Evolutionary conservation across 257 asterid species (phyloP), one percentile per base, ranked within the genome.

Genomic region (Solanum sitiens): DNA sequence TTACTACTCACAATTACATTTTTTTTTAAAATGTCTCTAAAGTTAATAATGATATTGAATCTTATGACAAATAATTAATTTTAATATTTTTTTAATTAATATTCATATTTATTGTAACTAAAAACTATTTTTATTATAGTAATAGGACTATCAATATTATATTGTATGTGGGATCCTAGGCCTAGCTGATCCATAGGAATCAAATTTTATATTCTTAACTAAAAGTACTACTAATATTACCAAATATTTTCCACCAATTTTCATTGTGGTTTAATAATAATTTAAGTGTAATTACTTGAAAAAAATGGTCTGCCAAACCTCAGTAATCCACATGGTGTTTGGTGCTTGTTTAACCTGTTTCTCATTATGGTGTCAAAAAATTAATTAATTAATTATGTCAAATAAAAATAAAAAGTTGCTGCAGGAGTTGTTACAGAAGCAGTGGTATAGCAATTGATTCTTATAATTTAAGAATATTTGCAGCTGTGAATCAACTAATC

Each of bases 101-200:
- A 59, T 59, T 18, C 3, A 20, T 59, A 59, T 59, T 59, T 59
- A 8, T 59, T 59, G 0, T 3, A 20, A 5, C 12, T 59, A 59
- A 53, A 53, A 8, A 20, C 2, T 59, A 4, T 20, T 20, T 59
- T 59, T 59, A 59, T 20, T 1, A 0, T 1, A 8, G 25, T 59
- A 25, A 59, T 56, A 0, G 7, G n/a, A 21, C 86, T 87, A 84
- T 65, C 87, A 87, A 67, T 89, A 74, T 47, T 83, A 67, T 89
- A 74, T 47, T 83, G 53, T 87, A 86, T 89, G 94, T 88, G 91
- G 87, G 93, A 93, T 93, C 94, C 96, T 89, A 94, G 93, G 91
- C 94, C 86, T 90, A 91, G 86, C 91, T 90, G 91, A 94, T 94
- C 97, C 95, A 91, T 85, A 93, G 92, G 92, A 80, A 80, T 88